Evolutionary conservation across 768 basidiomycete species (phyloP).

Genomic region (Lentinus brumalis): DNA sequence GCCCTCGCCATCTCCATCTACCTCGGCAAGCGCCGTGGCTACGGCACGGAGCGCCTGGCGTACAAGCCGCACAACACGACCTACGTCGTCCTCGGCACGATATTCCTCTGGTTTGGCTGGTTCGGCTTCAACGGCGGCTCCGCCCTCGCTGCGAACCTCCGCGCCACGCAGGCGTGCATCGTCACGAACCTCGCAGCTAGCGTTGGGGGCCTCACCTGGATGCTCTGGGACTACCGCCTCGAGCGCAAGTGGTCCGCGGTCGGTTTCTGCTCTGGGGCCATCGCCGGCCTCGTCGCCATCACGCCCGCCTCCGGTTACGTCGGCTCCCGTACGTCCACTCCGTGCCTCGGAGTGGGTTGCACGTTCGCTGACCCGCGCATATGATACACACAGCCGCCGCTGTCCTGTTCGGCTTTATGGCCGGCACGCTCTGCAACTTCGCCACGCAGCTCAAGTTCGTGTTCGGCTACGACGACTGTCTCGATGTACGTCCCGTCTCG

Average conservation of each 20-base stretch:
- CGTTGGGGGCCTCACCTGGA: constrained; percentile 90
- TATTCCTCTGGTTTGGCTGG: constrained; percentile 95
- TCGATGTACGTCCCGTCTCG: constrained; percentile 61
- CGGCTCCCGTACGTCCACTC: constrained; percentile 60
- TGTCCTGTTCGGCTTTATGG: constrained; percentile 83
- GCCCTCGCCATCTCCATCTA: constrained; percentile 90
- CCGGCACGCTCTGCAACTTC: constrained; percentile 87
- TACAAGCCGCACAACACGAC: constrained; percentile 95
- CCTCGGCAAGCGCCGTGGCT: constrained; percentile 89
- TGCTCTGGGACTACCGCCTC: constrained; percentile 93
- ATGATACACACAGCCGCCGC: constrained; percentile 67
- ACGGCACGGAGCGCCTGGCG: constrained; percentile 85
- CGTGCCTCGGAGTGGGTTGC: background rate
- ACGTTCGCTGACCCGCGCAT: background rate
- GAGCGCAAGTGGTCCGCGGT: constrained; percentile 93
- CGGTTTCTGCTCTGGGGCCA: constrained; percentile 95
- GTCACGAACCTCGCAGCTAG: constrained; percentile 92
- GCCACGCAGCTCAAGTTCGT: constrained; percentile 94
- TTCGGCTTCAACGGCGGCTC: constrained; percentile 95
- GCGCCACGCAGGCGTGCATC: constrained; percentile 87
- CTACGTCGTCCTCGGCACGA: constrained; percentile 91
- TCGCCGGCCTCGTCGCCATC: constrained; percentile 87
- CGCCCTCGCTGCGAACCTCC: constrained; percentile 85
- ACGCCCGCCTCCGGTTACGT: constrained; percentile 86
- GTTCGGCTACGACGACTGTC: constrained; percentile 73